Base-by-base conservation (phyloP, 2,329 filamentous ascomycete genomes). In the Alternaria conjuncta region DNA sequence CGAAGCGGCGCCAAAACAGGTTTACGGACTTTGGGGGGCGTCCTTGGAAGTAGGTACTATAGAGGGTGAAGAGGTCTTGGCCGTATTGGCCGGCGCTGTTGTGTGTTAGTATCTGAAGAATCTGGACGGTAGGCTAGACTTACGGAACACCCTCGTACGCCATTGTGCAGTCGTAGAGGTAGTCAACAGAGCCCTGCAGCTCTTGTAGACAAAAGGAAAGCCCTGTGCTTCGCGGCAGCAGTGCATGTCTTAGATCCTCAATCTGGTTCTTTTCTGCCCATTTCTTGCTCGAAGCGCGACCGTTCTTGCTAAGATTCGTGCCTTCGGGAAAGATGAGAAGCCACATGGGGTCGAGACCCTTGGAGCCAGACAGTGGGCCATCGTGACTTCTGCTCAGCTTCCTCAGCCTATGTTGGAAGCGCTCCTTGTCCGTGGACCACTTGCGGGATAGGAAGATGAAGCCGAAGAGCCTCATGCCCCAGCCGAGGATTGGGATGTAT, bases 401-500 rank as follows among this genome's bases (percentile, higher is more conserved):
- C 66, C 87, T 83, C 8, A 97, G 82, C 1, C 93, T 88, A 76
- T 95, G 87, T 15, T 90, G 88, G 75, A 97, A 84, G 54, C 92
- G 88, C 2, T 90, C 86, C 73, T 90, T 88, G 76, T 97, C 93
- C 21, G 88, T 90, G 6, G 89, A 86, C 92, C 94, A 96, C 77
- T 96, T 96, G 63, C 93, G 89, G n/a, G 92, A 92, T 86, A 97
- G 91, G 83, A 96, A 97, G 77, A 97, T 93, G 84, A 97, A 97
- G 71, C 92, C 88, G 77, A 91, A 94, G 76, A 96, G 90, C 84
- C 90, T 89, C 91, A 96, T 96, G 49, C 91, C 93, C 55, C 87
- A 88, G 2, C 93, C 93, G 41, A 96, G 84, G 49, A 96, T 73
- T n/a, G 93, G 93, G 8, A 96, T 89, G 76, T 88, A 92, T 78